These are phyloP conservation scores for Sphaerosporella brunnea DNA, from an alignment of 495 filamentous ascomycete species.

Conservation along the genomic window DNA sequence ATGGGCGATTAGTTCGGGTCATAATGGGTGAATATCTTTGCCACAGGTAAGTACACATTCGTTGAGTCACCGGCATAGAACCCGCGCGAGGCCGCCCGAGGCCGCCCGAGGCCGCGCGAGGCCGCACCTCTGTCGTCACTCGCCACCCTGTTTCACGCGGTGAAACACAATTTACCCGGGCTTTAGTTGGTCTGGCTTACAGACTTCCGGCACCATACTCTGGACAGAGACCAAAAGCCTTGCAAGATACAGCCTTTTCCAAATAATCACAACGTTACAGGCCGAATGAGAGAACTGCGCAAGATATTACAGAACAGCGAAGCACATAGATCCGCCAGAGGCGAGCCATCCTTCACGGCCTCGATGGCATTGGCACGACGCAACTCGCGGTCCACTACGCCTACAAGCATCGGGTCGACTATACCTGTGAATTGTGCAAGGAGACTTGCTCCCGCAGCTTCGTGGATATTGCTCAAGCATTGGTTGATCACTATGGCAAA, in stretches of 20 bases:
- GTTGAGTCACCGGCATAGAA: no score
- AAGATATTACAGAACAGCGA: not conserved
- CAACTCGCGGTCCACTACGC: constrained; percentile 8
- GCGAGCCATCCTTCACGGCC: not conserved
- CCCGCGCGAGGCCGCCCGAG: no score
- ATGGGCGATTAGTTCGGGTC: no score
- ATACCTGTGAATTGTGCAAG: constrained; percentile 6
- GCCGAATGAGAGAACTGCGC: not conserved
- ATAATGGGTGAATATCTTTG: no score
- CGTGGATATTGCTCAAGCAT: not conserved
- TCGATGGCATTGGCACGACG: constrained; percentile 10
- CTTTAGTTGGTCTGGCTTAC: no score
- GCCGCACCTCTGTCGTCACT: no score
- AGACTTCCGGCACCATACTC: no score
- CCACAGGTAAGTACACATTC: no score
- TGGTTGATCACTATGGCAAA: constrained; percentile 2
- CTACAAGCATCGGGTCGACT: not conserved
- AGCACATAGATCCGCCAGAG: not conserved
- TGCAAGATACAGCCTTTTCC: not conserved
- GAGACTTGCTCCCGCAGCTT: constrained; percentile 5
- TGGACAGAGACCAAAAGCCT: not conserved
- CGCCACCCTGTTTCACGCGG: no score
- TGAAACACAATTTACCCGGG: no score
- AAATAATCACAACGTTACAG: constrained; percentile 1
- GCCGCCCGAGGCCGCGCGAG: no score